Evolutionary conservation across 768 basidiomycete genomes (phyloP).

Genomic region (Kwoniella newhampshirensis): DNA sequence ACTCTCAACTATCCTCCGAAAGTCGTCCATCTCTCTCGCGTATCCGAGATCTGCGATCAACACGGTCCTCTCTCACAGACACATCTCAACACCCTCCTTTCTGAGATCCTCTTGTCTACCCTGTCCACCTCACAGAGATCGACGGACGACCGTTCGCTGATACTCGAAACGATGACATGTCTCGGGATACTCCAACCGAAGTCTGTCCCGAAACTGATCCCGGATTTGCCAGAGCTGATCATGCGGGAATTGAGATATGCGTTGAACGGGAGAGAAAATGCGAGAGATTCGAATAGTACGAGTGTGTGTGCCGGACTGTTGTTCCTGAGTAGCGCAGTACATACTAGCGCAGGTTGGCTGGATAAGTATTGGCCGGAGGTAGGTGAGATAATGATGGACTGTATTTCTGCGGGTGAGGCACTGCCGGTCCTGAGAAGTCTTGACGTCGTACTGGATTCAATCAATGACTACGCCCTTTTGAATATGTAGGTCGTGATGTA

Average conservation of each 20-base stretch:
- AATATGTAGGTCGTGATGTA: too few species aligned
- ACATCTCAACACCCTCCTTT: slow-evolving; percentile 34
- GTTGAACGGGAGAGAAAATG: slow-evolving; percentile 21
- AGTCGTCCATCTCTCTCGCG: slow-evolving; percentile 28
- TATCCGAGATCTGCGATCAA: slow-evolving; percentile 36
- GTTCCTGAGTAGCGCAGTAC: slow-evolving; percentile 23
- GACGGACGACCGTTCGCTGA: slow-evolving; percentile 29
- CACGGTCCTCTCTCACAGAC: slow-evolving; percentile 21
- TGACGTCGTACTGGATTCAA: slow-evolving; percentile 34
- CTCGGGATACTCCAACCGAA: slow-evolving; percentile 37
- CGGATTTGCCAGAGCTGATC: slow-evolving; percentile 36
- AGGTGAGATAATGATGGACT: slow-evolving; percentile 37
- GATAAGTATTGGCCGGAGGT: slow-evolving; percentile 37
- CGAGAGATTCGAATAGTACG: slow-evolving; percentile 20
- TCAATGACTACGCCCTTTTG: slow-evolving; percentile 15
- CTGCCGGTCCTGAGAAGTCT: slow-evolving; percentile 38
- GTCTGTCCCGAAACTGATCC: slow-evolving; percentile 17
- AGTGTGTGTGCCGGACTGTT: slow-evolving; percentile 22
- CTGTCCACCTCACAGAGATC: slow-evolving; percentile 11
- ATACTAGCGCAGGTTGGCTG: slow-evolving; percentile 29
- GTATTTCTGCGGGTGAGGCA: slow-evolving; percentile 29
- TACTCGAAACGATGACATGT: slow-evolving; percentile 35
- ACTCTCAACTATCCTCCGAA: slow-evolving; percentile 27
- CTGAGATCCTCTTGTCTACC: slow-evolving; percentile 31
- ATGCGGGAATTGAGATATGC: slow-evolving; percentile 28